These are phyloP conservation scores for Polygonum aviculare DNA, from an alignment of 148 eudicot species.

Conservation along the genomic window DNA sequence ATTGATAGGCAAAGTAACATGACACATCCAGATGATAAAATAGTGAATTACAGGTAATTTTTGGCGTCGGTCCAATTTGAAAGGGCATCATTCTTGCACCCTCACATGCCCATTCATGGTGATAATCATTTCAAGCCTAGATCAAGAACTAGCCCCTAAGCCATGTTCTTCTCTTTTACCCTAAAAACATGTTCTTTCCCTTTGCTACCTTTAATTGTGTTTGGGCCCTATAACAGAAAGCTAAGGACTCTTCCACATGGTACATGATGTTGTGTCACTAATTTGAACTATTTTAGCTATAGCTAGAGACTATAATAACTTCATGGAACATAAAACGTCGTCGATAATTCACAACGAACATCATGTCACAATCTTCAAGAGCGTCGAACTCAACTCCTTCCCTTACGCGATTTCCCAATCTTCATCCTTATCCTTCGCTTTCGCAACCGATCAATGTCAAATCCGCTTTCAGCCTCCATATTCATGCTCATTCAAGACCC, in stretches of 20 bases:
- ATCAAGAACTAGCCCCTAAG: not conserved
- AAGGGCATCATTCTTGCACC: conserved; percentile 2
- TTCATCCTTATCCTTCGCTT: not conserved
- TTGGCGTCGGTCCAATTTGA: conserved; percentile 1
- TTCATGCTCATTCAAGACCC: not conserved
- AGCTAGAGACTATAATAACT: not conserved
- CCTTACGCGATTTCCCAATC: not conserved
- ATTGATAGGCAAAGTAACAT: not conserved
- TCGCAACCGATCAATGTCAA: not conserved
- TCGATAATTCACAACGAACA: not conserved
- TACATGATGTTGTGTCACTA: not conserved
- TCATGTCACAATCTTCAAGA: not conserved
- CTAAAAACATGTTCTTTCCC: not conserved
- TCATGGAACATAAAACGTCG: not conserved
- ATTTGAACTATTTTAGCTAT: not conserved
- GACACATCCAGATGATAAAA: not conserved
- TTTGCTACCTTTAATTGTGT: not conserved
- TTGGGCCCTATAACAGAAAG: not conserved
- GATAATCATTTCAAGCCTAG: conserved; percentile 2
- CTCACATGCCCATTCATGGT: conserved; percentile 5
- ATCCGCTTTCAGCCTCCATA: not conserved
- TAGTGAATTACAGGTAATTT: not conserved
- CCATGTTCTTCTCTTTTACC: conserved; percentile 7
- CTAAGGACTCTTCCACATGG: conserved; percentile 6
- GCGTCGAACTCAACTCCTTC: not conserved